Conservation (phyloP, 257 asterid genomes). For the Solanum dulcamara region DNA sequence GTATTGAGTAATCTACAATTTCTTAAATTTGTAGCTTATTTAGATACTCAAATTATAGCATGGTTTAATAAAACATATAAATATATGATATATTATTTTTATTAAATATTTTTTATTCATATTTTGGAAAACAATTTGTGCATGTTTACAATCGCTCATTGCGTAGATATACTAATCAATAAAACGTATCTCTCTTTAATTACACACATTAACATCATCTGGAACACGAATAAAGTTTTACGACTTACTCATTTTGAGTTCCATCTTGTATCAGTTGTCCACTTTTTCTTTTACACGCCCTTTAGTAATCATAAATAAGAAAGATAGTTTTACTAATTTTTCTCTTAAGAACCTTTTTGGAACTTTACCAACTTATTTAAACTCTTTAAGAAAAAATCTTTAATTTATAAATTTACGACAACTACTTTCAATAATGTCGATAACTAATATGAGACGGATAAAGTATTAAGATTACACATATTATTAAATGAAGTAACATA, state of each 20-base stretch:
- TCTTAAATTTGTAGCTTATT: background rate
- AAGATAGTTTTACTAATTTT: too few species aligned
- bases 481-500: background rate
- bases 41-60: background rate
- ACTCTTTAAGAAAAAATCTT: too few species aligned
- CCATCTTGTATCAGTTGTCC: too few species aligned
- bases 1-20: background rate
- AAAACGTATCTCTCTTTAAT: background rate
- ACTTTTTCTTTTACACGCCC: too few species aligned
- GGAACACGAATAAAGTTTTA: background rate
- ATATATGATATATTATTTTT: fast-evolving
- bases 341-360: too few species aligned
- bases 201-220: background rate
- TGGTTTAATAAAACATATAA: background rate
- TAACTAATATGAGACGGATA: too few species aligned
- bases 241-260: too few species aligned
- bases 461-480: background rate
- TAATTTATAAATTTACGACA: too few species aligned
- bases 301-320: too few species aligned
- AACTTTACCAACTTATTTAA: background rate
- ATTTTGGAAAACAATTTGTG: background rate
- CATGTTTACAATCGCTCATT: background rate
- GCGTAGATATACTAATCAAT: background rate
- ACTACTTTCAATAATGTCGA: too few species aligned
- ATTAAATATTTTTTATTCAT: background rate